A percentile compares a stretch with the other conserved stretches of the same genome.
Conservation (phyloP, 2,329 filamentous ascomycete genomes). For the Aspergillus sp. region DNA sequence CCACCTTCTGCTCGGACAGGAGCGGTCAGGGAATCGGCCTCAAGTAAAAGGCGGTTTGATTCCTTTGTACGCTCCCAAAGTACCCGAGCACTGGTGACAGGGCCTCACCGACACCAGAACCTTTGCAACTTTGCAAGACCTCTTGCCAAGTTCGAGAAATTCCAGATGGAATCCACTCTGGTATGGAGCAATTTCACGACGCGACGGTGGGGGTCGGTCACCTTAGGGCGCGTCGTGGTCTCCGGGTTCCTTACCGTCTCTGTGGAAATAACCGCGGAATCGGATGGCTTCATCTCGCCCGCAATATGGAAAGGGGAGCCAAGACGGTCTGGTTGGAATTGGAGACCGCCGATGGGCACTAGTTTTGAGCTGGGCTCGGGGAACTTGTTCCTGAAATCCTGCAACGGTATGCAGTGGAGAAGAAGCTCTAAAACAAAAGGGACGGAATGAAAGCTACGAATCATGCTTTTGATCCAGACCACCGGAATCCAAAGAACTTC, state of each 20-base stretch:
- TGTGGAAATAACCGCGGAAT: slow-evolving; percentile 1
- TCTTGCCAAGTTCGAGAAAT: neutral
- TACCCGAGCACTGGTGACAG: neutral
- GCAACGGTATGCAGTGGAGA: slow-evolving; percentile 23
- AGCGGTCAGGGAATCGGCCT: slow-evolving; percentile 5
- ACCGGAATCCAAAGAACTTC: slow-evolving; percentile 3
- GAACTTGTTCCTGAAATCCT: slow-evolving; percentile 35
- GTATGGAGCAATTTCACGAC: slow-evolving; percentile 2
- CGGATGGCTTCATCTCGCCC: slow-evolving; percentile 2
- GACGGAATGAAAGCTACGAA: slow-evolving; percentile 6
- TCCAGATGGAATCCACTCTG: slow-evolving; percentile 3
- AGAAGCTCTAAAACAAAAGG: neutral
- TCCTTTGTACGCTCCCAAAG: neutral
- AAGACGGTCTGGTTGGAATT: slow-evolving; percentile 16
- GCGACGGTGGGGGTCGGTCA: neutral
- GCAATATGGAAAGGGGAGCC: slow-evolving; percentile 11
- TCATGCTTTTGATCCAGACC: neutral
- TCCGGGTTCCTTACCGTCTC: neutral
- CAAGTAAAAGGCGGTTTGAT: neutral
- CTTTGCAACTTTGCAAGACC: neutral
- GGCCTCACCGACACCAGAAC: slow-evolving; percentile 7
- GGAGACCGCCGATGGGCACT: slow-evolving; percentile 25
- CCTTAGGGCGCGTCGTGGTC: neutral
- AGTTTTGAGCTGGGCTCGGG: slow-evolving; percentile 31
- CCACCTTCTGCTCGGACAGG: neutral